Evolutionary conservation across 441 rosid genomes (phyloP), one percentile per base, ranked within the genome.

Genomic region (Croton laevigatus): DNA sequence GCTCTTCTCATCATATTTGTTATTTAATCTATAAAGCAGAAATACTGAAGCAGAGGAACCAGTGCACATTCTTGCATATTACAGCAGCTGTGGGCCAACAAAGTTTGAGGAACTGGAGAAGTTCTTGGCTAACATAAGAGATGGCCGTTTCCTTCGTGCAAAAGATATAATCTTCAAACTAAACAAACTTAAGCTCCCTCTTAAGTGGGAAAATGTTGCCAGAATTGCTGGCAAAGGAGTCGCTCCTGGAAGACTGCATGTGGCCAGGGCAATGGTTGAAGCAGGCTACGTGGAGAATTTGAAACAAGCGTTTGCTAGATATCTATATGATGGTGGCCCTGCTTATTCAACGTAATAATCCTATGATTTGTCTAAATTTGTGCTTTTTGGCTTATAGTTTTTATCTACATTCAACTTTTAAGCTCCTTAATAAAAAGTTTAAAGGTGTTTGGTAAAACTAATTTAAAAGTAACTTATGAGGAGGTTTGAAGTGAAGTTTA

Each of bases 201-300:
- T 94, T 14, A 87, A 84, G 75, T 92, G 97, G 97, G 99, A 92
- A 78, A 81, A 86, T 68, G 98, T 92, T 71, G 82, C 85, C n/a
- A 84, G 72, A 78, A 90, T 94, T 78, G 94, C 99, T 13, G 98
- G 99, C 55, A 84, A 85, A 48, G 97, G 89, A 80, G 91, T 89
- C 61, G 99, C 99, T 69, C 98, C 97, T 0, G 98, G 99, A 46
- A 85, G 98, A 81, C 48, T 94, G 80, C 99, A 94, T 23, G 89
- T 92, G 38, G 99, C 99, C 36, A 88, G 98, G 65, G 99, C 98
- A 5, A 85, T 94, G 88, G 93, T 90, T 68, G 97, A 92, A 84
- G 99, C 86, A 32, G 98, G 98, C 71, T 72, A 89, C 36, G 98
- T 92, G 40, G 99, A 90, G 75, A 89, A 87, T 79, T 77, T 89